These are phyloP conservation scores for Tetraselmis striata DNA, from an alignment of 139 green algal species.

Conservation along the genomic window DNA sequence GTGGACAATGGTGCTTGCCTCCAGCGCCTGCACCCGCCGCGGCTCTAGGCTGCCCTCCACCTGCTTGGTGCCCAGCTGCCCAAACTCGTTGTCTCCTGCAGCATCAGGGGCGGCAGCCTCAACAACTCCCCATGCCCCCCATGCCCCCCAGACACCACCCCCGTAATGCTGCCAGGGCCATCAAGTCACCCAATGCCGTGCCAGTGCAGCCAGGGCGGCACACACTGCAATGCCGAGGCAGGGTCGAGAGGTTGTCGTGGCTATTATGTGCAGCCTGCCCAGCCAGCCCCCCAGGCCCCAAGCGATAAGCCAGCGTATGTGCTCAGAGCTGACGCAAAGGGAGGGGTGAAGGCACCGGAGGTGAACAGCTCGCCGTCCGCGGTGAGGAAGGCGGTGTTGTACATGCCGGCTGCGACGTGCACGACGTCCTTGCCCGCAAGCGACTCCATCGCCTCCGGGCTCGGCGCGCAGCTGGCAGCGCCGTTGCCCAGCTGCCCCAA, in stretches of 20 bases:
- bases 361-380: conserved; percentile 52
- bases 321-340: no score
- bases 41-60: conserved; percentile 3
- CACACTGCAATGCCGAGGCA: no score
- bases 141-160: no score
- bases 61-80: conserved; percentile 33
- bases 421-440: conserved; percentile 25
- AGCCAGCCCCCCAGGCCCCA: no score
- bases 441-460: conserved; percentile 17
- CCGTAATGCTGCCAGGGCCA: no score
- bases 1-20: conserved; percentile 26
- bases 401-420: conserved; percentile 15
- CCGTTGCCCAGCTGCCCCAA: conserved; percentile 36
- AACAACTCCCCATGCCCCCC: no score
- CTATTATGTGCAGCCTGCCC: no score
- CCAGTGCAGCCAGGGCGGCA: no score
- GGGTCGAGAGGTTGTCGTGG: no score
- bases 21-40: conserved; percentile 34
- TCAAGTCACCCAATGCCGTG: no score
- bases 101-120: no score
- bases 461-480: background rate
- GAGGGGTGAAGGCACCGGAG: conserved; percentile 12
- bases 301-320: no score
- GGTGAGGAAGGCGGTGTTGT: conserved; percentile 46
- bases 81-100: conserved; percentile 35